A percentile compares a stretch with the other conserved stretches of the same genome.
Evolutionary conservation across 495 filamentous ascomycete genomes (phyloP).

Genomic region (Aspergillus coremiiformis): DNA sequence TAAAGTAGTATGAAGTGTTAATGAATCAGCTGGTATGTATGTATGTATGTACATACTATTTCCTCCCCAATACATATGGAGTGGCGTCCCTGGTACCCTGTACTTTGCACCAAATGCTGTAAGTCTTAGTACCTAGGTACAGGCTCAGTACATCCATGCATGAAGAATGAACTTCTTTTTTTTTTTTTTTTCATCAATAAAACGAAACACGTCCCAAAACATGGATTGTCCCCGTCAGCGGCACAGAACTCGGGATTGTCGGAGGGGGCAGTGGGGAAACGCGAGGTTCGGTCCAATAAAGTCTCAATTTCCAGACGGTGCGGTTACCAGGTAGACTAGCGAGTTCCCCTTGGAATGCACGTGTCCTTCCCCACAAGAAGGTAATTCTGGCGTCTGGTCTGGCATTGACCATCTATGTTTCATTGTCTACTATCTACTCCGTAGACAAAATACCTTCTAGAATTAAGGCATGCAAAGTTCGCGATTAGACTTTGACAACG

Average conservation of each 20-base stretch:
- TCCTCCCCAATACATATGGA: not conserved
- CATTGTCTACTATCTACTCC: too few relatives aligned
- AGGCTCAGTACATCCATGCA: too few relatives aligned
- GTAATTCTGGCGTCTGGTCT: too few relatives aligned
- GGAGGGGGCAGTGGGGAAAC: not conserved
- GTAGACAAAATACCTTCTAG: not conserved
- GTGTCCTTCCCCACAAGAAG: not conserved
- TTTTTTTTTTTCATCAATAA: too few relatives aligned
- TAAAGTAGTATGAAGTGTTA: not conserved
- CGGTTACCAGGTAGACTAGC: not conserved
- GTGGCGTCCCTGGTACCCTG: too few relatives aligned
- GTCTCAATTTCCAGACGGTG: not conserved
- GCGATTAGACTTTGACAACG: not conserved
- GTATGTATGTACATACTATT: not conserved
- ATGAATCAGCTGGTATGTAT: not conserved
- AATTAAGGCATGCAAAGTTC: not conserved
- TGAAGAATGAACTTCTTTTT: too few relatives aligned
- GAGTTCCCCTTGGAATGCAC: not conserved
- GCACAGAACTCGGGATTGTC: conserved; percentile 3
- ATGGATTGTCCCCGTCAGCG: not conserved
- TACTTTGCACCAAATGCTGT: not conserved
- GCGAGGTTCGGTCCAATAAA: not conserved
- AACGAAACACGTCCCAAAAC: conserved; percentile 1
- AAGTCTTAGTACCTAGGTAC: too few relatives aligned
- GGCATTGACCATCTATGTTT: not conserved